These are phyloP conservation scores for Heliamphora pulchella DNA, from an alignment of 179 eudicot species.

Conservation along the genomic window DNA sequence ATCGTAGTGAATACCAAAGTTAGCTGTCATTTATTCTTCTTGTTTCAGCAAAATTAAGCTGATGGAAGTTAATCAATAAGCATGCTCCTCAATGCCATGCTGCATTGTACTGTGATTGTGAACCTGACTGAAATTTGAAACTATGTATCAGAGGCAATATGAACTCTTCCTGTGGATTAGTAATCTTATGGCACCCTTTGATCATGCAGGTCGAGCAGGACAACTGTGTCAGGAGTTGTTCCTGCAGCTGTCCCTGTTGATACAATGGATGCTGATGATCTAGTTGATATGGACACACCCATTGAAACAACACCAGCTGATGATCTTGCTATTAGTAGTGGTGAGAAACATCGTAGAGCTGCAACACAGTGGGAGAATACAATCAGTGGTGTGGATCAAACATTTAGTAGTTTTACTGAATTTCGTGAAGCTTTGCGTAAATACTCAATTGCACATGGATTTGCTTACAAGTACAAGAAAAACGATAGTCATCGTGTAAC, in stretches of 20 bases:
- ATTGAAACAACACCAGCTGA: slow-evolving; percentile 20
- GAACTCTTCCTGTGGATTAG: background rate
- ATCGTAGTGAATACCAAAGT: background rate
- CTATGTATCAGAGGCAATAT: background rate
- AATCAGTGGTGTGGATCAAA: slow-evolving; percentile 65
- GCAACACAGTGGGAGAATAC: slow-evolving; percentile 57
- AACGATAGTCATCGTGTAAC: slow-evolving; percentile 59
- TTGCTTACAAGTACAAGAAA: slow-evolving; percentile 55
- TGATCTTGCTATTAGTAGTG: slow-evolving; percentile 19
- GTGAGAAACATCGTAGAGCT: slow-evolving; percentile 38
- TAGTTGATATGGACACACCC: slow-evolving; percentile 25
- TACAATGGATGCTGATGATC: slow-evolving; percentile 25
- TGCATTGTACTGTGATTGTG: background rate
- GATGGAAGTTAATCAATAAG: background rate
- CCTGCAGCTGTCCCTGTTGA: slow-evolving; percentile 31
- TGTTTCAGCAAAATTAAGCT: background rate
- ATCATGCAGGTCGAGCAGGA: slow-evolving; percentile 52
- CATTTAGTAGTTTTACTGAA: slow-evolving; percentile 47
- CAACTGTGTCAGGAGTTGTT: slow-evolving; percentile 44
- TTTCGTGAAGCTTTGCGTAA: slow-evolving; percentile 60
- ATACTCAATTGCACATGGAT: slow-evolving; percentile 68
- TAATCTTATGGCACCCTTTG: slow-evolving; percentile 12
- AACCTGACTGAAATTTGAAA: background rate
- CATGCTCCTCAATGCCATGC: background rate
- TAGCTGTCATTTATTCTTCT: slow-evolving; percentile 8